phyloP scores from a whole-genome alignment of 495 filamentous ascomycete genomes.

The Penicillium paradoxum region DNA sequence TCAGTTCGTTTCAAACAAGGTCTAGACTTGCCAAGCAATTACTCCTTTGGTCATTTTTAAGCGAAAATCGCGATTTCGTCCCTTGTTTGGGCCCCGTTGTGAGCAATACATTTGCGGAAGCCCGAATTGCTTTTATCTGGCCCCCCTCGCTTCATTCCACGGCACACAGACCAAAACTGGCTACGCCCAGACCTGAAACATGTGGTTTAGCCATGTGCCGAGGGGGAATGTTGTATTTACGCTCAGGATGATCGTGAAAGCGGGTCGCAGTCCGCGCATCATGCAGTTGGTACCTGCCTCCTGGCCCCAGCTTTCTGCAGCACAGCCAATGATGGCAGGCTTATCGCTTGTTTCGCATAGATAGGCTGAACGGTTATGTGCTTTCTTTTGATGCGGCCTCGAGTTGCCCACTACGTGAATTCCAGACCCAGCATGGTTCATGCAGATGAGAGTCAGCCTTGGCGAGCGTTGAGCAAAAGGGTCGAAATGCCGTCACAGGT shows the following conservation, averaged over 20 bases:
- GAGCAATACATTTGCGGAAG: constrained; percentile 13
- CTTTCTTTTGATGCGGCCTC: constrained; percentile 4
- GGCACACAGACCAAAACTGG: constrained; percentile 13
- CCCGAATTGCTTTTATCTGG: not conserved
- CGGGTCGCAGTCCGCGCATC: not conserved
- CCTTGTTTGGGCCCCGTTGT: constrained; percentile 21
- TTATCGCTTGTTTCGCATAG: constrained; percentile 22
- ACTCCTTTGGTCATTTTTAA: constrained; percentile 6
- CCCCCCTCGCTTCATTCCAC: constrained; percentile 26
- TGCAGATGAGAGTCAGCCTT: constrained; percentile 11
- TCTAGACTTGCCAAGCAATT: constrained; percentile 15
- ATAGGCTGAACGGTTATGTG: constrained; percentile 17
- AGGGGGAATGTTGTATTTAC: constrained; percentile 1
- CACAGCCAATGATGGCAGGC: constrained; percentile 16
- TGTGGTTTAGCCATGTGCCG: constrained; percentile 27
- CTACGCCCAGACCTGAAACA: constrained; percentile 19
- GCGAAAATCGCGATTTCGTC: constrained; percentile 1
- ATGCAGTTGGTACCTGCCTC: constrained; percentile 24
- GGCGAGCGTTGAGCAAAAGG: constrained; percentile 6
- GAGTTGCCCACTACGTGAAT: constrained; percentile 13
- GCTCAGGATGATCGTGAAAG: constrained; percentile 10
- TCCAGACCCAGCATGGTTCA: constrained; percentile 14
- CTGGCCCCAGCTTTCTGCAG: constrained; percentile 13
- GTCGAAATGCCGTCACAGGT: constrained; percentile 22
- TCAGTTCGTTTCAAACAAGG: not conserved